phyloP scores from a whole-genome alignment of 176 grass and related monocot genomes.

The Raddia guianensis region DNA sequence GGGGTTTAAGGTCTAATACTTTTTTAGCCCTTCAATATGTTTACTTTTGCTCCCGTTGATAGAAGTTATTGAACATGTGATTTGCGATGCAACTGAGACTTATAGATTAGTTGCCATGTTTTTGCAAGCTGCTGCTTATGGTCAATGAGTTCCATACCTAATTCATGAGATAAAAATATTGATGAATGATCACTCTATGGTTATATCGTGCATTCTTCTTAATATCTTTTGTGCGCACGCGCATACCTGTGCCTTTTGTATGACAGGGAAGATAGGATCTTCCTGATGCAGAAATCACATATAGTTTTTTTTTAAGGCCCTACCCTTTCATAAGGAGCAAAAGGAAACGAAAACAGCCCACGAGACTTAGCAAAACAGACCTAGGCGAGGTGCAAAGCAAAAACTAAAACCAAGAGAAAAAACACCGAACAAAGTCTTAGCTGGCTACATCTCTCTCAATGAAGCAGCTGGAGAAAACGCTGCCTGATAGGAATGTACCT shows the following conservation, averaged over 20 bases:
- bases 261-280: neutral
- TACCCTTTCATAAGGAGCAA: too few species aligned
- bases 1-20: conserved; percentile 79
- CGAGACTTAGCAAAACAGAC: too few species aligned
- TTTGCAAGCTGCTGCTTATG: neutral
- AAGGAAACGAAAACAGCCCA: too few species aligned
- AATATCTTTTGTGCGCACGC: neutral
- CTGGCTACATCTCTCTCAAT: too few species aligned
- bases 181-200: neutral
- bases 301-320: too few species aligned
- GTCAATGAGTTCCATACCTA: neutral
- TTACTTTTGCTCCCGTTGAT: neutral
- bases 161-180: conserved; percentile 24
- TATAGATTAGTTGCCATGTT: neutral
- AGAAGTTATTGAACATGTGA: neutral
- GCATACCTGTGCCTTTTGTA: neutral
- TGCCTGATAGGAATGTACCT: too few species aligned
- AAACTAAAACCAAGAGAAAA: too few species aligned
- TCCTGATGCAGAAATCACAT: neutral
- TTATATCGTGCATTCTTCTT: neutral
- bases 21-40: neutral
- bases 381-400: too few species aligned
- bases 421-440: too few species aligned
- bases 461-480: too few species aligned
- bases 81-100: neutral